Base-by-base conservation (phyloP, 164 flowering plant species). In the Malania oleifera region DNA sequence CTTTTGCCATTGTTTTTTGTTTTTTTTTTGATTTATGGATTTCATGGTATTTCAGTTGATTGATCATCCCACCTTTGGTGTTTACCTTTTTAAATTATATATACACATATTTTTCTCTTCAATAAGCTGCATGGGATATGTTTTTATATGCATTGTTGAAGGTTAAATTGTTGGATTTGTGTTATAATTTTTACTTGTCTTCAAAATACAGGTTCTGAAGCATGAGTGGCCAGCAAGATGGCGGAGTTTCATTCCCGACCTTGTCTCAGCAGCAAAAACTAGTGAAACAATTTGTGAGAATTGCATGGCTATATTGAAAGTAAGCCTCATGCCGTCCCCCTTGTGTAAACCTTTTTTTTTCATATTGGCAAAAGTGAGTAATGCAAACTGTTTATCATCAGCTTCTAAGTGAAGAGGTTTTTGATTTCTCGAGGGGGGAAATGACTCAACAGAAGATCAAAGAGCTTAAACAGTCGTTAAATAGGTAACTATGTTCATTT, bases 191-290 rank as follows among this genome's bases (percentile, higher is more conserved):
- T 55, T 22, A 13, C 22, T 20, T 56, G 9, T 1, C 73, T 41
- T 64, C 25, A 35, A 29, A 65, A 22, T 67, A 23, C 82, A 93
- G 99, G 83, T 93, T 56, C 68, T 93, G 73, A 93, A 93, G 78
- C 99, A 93, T 73, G 99, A 93, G 66, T 93, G 99, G 99, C 99
- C 99, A 28, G 85, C 83, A 35, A 79, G 89, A 73, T 93, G 99
- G 99, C 76, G 66, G 35, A 86, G 91, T 66, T 93, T 93, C 65
- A 79, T 93, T 68, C 97, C 99, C 26, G 99, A 93, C 75, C 86
- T 93, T 45, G 91, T 93, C 74, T 72, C 91, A 28, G 99, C 99
- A 20, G 99, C 99, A 52, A 93, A 82, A 74, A 85, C 95, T 40
- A 93, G 95, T 73, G 99, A 93, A 78, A 93, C 99, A 40, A 83